phyloP scores from a whole-genome alignment of 1,284 basidiomycete genomes.

The Pisolithus thermaeus region DNA sequence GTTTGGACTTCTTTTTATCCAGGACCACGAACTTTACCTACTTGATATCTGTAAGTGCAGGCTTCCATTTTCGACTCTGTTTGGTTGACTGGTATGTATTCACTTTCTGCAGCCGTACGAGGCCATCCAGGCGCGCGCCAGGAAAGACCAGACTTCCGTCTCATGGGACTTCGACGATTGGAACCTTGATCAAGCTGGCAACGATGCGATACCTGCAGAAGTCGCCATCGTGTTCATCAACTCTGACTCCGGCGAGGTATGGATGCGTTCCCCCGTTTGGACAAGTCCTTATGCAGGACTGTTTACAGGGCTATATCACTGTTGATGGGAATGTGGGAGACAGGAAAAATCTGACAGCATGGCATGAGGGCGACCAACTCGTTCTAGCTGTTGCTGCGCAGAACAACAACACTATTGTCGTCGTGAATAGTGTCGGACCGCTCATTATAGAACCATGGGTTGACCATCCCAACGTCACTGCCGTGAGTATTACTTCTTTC shows the following conservation, averaged over 20 bases:
- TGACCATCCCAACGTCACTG: constrained; percentile 48
- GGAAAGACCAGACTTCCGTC: constrained; percentile 28
- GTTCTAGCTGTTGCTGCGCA: constrained; percentile 30
- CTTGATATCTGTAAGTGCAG: constrained; percentile 30
- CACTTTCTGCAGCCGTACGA: constrained; percentile 29
- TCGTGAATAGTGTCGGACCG: constrained; percentile 50
- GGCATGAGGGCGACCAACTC: constrained; percentile 49
- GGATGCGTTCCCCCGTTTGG: not conserved
- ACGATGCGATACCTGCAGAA: constrained; percentile 21
- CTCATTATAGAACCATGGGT: constrained; percentile 48
- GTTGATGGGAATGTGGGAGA: constrained; percentile 44
- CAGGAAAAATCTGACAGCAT: constrained; percentile 51
- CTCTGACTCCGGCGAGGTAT: constrained; percentile 35
- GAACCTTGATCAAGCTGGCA: constrained; percentile 24
- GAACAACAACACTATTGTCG: constrained; percentile 53
- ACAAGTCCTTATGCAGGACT: constrained; percentile 16
- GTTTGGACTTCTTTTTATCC: not conserved
- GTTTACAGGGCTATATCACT: constrained; percentile 41
- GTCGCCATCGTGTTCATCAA: constrained; percentile 37
- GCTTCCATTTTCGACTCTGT: not conserved
- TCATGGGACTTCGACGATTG: constrained; percentile 34
- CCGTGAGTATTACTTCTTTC: constrained; percentile 16
- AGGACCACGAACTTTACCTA: constrained; percentile 36
- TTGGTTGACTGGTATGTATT: not conserved
- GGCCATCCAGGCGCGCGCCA: constrained; percentile 32